These are phyloP conservation scores for Cercospora zeae-maydis DNA, from an alignment of 2,329 filamentous ascomycete species.

Conservation along the genomic window DNA sequence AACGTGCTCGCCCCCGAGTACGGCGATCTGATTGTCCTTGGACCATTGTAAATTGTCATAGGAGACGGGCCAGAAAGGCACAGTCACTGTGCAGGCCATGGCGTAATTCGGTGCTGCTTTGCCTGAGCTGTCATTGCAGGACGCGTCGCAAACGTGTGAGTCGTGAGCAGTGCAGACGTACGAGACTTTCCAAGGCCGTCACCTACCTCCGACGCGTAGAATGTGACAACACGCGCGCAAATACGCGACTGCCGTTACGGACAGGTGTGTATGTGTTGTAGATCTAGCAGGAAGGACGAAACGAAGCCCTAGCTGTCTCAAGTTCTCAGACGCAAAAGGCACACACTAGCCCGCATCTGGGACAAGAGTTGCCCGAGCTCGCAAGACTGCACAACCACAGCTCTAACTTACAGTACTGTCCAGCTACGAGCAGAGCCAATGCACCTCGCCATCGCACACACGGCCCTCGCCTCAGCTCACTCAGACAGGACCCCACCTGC, in stretches of 20 bases:
- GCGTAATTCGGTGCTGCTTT: neutral
- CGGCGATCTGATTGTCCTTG: constrained; percentile 54
- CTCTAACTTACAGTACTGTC: neutral
- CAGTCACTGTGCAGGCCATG: constrained; percentile 24
- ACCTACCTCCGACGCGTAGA: constrained; percentile 45
- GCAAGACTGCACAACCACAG: neutral
- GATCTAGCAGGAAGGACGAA: neutral
- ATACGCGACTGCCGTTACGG: neutral
- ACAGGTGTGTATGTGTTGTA: neutral
- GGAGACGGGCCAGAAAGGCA: constrained; percentile 50
- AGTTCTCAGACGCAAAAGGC: neutral
- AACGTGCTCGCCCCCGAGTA: constrained; percentile 55
- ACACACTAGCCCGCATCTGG: neutral
- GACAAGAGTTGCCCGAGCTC: neutral
- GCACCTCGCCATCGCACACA: neutral
- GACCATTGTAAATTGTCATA: constrained; percentile 58
- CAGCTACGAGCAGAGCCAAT: neutral
- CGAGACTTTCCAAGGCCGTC: constrained; percentile 85
- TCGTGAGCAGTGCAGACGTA: constrained; percentile 52
- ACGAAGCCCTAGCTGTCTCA: neutral
- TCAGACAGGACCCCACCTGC: neutral
- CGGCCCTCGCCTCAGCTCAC: neutral
- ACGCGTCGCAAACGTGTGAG: constrained; percentile 16
- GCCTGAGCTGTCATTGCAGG: constrained; percentile 5
- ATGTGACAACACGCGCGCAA: neutral